Conservation (phyloP, 306 rosid genomes). For the Dalbergia oliveri region DNA sequence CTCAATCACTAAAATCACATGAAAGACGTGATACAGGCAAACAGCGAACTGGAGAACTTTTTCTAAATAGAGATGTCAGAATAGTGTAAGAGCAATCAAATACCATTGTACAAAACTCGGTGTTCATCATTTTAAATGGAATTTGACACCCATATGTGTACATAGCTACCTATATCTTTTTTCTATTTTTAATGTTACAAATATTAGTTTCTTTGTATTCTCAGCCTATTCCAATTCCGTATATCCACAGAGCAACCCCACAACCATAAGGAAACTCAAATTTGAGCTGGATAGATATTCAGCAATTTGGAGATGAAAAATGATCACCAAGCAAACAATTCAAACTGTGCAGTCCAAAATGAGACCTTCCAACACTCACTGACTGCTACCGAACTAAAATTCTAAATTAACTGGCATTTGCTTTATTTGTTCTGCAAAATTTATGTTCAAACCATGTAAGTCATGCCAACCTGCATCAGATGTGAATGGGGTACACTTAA, state of each 20-base stretch:
- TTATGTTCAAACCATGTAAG: slow-evolving; percentile 85
- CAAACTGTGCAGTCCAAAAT: slow-evolving; percentile 4
- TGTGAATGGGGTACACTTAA: slow-evolving; percentile 96
- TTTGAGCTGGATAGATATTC: slow-evolving; percentile 30
- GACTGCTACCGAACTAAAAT: slow-evolving; percentile 8
- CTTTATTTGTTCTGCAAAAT: slow-evolving; percentile 46
- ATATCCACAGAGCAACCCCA: slow-evolving; percentile 38
- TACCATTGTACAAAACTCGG: slow-evolving; percentile 24
- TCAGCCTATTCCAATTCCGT: slow-evolving; percentile 35
- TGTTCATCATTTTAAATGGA: slow-evolving; percentile 11
- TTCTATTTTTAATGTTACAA: slow-evolving; percentile 17
- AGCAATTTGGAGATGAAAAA: slow-evolving; percentile 27
- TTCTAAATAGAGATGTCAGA: background rate
- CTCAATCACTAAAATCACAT: background rate
- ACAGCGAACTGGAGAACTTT: background rate
- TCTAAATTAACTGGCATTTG: slow-evolving; percentile 33
- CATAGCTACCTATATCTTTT: slow-evolving; percentile 17
- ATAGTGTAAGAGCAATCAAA: background rate
- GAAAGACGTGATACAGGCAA: slow-evolving; percentile 27
- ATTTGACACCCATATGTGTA: slow-evolving; percentile 37
- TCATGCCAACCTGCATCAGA: slow-evolving; percentile 96
- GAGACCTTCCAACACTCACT: slow-evolving; percentile 33
- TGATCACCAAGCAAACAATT: slow-evolving; percentile 32
- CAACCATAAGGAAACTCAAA: slow-evolving; percentile 29
- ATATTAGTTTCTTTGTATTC: slow-evolving; percentile 21